Evolutionary conservation across 169 alveolate species (phyloP).

Genomic region (Perkinsus olseni): DNA sequence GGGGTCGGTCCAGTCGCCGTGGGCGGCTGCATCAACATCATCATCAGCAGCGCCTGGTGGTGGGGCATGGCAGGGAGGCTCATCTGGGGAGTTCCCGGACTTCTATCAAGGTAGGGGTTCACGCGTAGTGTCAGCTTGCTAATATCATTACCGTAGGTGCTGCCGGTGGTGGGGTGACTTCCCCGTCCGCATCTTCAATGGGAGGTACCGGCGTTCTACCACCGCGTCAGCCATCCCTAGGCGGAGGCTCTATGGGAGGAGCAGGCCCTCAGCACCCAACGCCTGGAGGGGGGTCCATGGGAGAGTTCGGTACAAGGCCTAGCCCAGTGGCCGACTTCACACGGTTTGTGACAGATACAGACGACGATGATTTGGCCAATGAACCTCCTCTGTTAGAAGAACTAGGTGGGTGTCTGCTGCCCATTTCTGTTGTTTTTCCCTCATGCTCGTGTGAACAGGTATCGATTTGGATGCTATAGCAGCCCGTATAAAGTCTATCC

Average conservation of each 20-base stretch:
- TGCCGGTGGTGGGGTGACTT: neutral
- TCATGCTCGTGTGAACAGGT: too few relatives aligned
- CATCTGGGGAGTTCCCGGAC: neutral
- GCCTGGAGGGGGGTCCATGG: neutral
- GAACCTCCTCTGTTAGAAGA: conserved; percentile 53
- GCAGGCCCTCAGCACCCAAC: neutral
- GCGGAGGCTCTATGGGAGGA: neutral
- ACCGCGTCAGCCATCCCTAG: neutral
- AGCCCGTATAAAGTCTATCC: conserved; percentile 42
- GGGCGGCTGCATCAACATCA: neutral
- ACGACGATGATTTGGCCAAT: conserved; percentile 39
- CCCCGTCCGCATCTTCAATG: neutral
- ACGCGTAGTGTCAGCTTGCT: neutral
- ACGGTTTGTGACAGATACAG: neutral
- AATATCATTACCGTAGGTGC: neutral
- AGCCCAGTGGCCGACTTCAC: neutral
- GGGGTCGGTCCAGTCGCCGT: neutral
- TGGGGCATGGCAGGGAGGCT: neutral
- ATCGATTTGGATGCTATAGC: conserved; percentile 47
- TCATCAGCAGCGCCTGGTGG: too few relatives aligned
- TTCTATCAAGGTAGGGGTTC: neutral
- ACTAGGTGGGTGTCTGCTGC: conserved; percentile 18
- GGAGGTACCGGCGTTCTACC: neutral
- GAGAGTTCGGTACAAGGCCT: neutral
- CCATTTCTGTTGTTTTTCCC: too few relatives aligned